Evolutionary conservation across 768 basidiomycete species (phyloP).

Genomic region (Russula abietina): DNA sequence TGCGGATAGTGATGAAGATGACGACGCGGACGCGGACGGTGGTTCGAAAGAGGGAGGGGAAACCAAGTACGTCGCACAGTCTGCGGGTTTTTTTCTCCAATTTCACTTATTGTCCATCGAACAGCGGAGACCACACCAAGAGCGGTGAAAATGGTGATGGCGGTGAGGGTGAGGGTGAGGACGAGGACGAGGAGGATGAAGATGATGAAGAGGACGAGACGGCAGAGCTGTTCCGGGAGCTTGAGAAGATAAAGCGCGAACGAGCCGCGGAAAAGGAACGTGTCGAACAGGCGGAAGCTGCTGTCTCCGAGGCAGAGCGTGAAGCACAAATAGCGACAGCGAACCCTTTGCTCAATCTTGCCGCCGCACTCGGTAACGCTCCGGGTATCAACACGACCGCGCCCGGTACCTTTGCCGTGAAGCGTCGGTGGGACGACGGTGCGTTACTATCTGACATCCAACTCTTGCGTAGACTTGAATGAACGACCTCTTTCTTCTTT

Average conservation of each 20-base stretch:
- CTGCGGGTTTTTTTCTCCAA: background rate
- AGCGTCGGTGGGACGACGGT: conserved; percentile 95
- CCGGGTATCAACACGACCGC: conserved; percentile 68
- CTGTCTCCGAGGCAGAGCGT: conserved; percentile 49
- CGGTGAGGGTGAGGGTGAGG: conserved; percentile 39
- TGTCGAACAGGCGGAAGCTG: conserved; percentile 70
- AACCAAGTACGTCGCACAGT: conserved; percentile 1
- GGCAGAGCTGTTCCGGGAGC: conserved; percentile 86
- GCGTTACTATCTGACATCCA: conserved; percentile 23
- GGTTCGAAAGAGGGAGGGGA: conserved; percentile 1
- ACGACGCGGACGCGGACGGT: conserved; percentile 32
- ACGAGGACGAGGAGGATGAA: conserved; percentile 39
- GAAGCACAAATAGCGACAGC: conserved; percentile 81
- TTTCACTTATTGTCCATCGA: background rate
- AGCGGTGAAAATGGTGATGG: conserved; percentile 33
- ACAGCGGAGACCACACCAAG: conserved; percentile 22
- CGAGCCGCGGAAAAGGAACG: conserved; percentile 88
- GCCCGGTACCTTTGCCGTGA: conserved; percentile 84
- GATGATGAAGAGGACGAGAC: conserved; percentile 83
- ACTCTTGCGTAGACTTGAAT: background rate
- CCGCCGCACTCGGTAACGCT: conserved; percentile 78
- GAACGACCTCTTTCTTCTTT: background rate
- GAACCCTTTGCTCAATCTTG: conserved; percentile 87
- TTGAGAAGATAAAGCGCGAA: conserved; percentile 98
- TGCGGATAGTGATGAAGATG: conserved; percentile 70